Evolutionary conservation across 2,329 filamentous ascomycete species (phyloP), one percentile per base, ranked within the genome.

Genomic region (Fusarium nygamai): DNA sequence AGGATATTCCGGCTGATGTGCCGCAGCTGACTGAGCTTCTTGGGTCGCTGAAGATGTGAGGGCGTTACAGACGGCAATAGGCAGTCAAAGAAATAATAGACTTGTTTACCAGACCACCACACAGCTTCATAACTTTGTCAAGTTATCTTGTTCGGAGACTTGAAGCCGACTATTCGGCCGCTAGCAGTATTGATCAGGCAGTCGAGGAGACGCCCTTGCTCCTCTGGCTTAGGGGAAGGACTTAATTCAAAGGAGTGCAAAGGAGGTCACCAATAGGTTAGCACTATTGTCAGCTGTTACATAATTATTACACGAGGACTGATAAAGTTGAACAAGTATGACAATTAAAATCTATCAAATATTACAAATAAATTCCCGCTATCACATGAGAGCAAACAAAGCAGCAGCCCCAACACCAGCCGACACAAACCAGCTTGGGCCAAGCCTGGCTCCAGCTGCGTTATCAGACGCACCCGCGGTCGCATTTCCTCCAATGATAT

Each of bases 401-500:
- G 67, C 27, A 16, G 47, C 41, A 8, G 22, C 43, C 10, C 60
- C 67, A 7, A 70, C 12, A n/a, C 43, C 61, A 19, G 33, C 66
- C 17, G 60, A 48, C n/a, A 70, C 22, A 29, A 16, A 48, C 60
- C 66, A 70, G 27, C 22, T 70, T 7, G 67, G 46, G 2, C 8
- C 24, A 8, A 38, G 54, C 16, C 16, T 38, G 4, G 5, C 29
- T 10, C 20, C 24, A n/a, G 67, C 67, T 17, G 59, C 66, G 14
- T 39, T 70, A 2, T 65, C 59, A 4, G 53, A 41, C 6, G 57
- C 64, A 0, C 36, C n/a, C 8, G 22, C 66, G 8, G 76, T 58
- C 31, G 78, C 62, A 36, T 82, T 76, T 6, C 64, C 67, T 56
- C 73, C 75, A 62, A 78, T 71, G 24, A 78, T 78, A 9, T 80